Evolutionary conservation across 768 basidiomycete genomes (phyloP), one percentile per base, ranked within the genome.

Genomic region (Tulasnella sp.): DNA sequence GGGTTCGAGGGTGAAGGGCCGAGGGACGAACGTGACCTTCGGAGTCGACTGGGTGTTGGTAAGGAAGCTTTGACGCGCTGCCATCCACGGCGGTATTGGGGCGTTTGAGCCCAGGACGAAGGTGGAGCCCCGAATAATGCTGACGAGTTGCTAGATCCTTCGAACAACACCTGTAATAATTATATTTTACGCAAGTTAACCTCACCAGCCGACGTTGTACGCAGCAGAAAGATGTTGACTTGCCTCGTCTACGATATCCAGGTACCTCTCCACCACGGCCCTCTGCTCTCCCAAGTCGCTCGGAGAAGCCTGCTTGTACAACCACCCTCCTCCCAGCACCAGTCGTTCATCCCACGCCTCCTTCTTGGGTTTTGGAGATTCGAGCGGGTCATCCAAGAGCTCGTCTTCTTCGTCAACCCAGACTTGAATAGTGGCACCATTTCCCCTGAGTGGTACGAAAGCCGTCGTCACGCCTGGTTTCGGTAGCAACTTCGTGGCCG

Each of bases 281-380:
- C 89, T 86, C 84, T 95, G 93, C 83, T 87, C 89, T 81, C 52
- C 83, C 78, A 95, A 84, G 40, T 91, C 87, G 27, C 84, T 85
- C 42, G 92, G 85, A 85, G 77, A 94, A 82, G 82, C 93, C 91
- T 82, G 91, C 79, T 85, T 88, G 83, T 96, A 96, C 77, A 95
- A 83, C 93, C 94, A 95, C 7, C 94, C 94, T 39, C 92, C 91
- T 36, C 93, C 92, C 18, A 95, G 87, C 0, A 94, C 91, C 16
- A 96, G 88, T 46, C 91, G 87, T 83, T 95, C 92, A 82, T 95
- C 94, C 94, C 94, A 96, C 24, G 88, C 86, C 81, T 93, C 92
- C 56, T 88, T 88, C 84, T 91, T 92, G 82, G 90, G 89, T 74
- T 83, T 84, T 73, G 88, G 87, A 75, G 87, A 87, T 80, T 89